Evolutionary conservation across 2,329 filamentous ascomycete species (phyloP).

Genomic region (Didymella lethalis): DNA sequence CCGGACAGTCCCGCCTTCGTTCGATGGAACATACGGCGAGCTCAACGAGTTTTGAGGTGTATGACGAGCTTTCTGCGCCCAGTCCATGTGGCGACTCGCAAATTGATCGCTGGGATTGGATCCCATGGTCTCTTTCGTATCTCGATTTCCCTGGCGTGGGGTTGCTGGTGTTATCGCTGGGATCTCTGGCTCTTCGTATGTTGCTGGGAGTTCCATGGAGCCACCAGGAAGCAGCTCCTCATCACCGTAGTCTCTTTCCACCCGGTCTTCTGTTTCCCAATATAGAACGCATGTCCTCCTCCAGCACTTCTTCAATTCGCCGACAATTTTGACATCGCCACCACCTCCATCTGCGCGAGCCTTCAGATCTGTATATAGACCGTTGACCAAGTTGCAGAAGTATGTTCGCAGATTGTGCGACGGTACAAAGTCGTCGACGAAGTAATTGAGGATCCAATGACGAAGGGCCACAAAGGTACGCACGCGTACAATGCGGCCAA

Average conservation of each 20-base stretch:
- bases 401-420: conserved; percentile 75
- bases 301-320: conserved; percentile 97
- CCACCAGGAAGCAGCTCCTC: conserved; percentile 78
- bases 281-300: conserved; percentile 86
- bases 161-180: conserved; percentile 31
- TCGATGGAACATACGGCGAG: conserved; percentile 45
- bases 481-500: conserved; percentile 92
- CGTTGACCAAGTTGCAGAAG: conserved; percentile 84
- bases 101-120: conserved; percentile 51
- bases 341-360: conserved; percentile 61
- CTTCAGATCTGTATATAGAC: conserved; percentile 62
- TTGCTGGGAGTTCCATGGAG: conserved; percentile 58
- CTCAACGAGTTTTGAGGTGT: conserved; percentile 50
- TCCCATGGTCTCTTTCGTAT: conserved; percentile 45
- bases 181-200: conserved; percentile 32
- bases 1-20: conserved; percentile 39
- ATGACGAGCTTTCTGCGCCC: conserved; percentile 47
- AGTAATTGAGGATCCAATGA: conserved; percentile 99
- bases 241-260: conserved; percentile 65
- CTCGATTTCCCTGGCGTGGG: conserved; percentile 34
- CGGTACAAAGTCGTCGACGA: conserved; percentile 88
- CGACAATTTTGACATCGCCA: conserved; percentile 83
- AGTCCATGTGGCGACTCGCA: conserved; percentile 50
- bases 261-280: conserved; percentile 79
- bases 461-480: conserved; percentile 93